Evolutionary conservation across 352 stramenopile species (phyloP), one percentile per base, ranked within the genome.

Genomic region (Globisporangium ultimum): DNA sequence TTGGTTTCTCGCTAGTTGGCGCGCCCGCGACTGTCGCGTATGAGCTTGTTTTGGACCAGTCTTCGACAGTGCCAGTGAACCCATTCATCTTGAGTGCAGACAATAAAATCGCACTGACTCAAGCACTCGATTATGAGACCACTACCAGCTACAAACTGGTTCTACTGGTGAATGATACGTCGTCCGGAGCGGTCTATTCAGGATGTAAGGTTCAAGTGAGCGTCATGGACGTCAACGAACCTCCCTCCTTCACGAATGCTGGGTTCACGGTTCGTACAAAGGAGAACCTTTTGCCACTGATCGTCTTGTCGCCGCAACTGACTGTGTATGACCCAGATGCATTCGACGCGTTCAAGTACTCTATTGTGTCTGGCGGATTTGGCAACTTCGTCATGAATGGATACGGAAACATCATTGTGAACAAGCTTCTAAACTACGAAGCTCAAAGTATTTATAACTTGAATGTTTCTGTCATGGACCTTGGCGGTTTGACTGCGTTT

Each of bases 151-250:
- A 60, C 54, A 47, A 64, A 2, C 9, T 72, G 43, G 40, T 36
- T 21, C 32, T 87, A 4, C 20, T 56, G 6, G 53, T 87, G 28
- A 57, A 60, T 22, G 68, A 84, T 41, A 51, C 49, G 0, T 15
- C 55, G 48, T 24, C 13, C 13, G 47, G 20, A 21, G 43, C 45
- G 14, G 57, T 52, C 3, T 68, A 66, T 24, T 21, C 24, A 36
- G 49, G 68, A 0, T 88, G 78, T 34, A 51, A 66, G 53, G 78
- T 88, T 11, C 64, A 55, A 43, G 62, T 83, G 38, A 61, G 63
- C 43, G 75, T 88, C 13, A 32, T 71, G 3, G 76, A 88, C 38
- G 60, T 83, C 12, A 88, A 88, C 32, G 78, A 88, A 58, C 22
- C 70, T 9, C 78, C 76, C 1, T 28, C 48, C 3, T 61, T 86